Conservation (phyloP, 1,139 yeast species). For the Yamadazyma atmosphaerica region DNA sequence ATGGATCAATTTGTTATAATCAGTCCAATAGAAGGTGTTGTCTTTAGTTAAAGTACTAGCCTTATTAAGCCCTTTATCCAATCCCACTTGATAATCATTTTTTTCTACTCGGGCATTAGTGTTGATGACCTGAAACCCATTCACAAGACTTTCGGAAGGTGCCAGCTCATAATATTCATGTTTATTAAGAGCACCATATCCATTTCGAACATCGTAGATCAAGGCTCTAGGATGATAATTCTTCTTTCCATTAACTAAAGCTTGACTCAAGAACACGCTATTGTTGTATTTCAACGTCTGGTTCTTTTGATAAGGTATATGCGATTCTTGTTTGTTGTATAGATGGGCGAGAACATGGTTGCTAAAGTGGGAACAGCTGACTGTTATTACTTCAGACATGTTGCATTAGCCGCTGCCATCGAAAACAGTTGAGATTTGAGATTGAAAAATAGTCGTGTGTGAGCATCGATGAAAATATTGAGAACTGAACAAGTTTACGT, state of each 20-base stretch:
- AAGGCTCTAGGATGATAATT: slow-evolving; percentile 79
- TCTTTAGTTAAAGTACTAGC: slow-evolving; percentile 29
- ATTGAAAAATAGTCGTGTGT: too few relatives aligned
- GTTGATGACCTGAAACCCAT: slow-evolving; percentile 16
- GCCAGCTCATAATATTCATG: slow-evolving; percentile 45
- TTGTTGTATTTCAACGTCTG: slow-evolving; percentile 30
- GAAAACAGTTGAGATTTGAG: too few relatives aligned
- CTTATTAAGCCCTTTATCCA: slow-evolving; percentile 49
- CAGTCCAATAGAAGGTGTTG: slow-evolving; percentile 76
- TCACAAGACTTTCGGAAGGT: background rate
- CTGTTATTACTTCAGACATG: slow-evolving; percentile 72
- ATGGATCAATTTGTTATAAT: slow-evolving; percentile 68
- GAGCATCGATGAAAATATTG: background rate
- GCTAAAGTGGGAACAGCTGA: slow-evolving; percentile 71
- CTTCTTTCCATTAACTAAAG: slow-evolving; percentile 45
- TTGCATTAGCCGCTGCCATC: too few relatives aligned
- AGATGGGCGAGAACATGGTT: slow-evolving; percentile 78
- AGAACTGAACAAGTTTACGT: slow-evolving; percentile 8
- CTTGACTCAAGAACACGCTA: slow-evolving; percentile 28
- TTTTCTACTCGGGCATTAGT: slow-evolving; percentile 24
- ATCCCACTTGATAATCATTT: slow-evolving; percentile 59
- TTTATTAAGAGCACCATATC: slow-evolving; percentile 60
- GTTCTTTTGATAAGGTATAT: slow-evolving; percentile 50
- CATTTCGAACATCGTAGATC: slow-evolving; percentile 72
- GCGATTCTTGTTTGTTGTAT: slow-evolving; percentile 75